phyloP scores from a whole-genome alignment of 768 basidiomycete species.

The Hydnum rufescens region DNA sequence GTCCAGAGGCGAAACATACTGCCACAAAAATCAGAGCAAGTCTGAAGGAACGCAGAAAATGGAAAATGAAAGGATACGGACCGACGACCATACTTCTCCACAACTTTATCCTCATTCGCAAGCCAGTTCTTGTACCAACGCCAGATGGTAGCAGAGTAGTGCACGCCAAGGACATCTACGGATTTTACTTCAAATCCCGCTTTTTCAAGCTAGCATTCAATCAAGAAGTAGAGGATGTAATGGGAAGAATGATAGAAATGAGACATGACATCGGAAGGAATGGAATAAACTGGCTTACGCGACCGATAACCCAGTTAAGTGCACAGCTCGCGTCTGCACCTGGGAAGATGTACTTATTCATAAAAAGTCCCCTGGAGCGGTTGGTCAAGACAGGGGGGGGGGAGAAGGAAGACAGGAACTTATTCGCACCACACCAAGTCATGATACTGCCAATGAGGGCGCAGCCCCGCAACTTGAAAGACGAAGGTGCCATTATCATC shows the following conservation, averaged over 20 bases:
- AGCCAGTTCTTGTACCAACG: slow-evolving; percentile 98
- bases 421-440: slow-evolving; percentile 70
- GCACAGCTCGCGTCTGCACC: slow-evolving; percentile 94
- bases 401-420: background rate
- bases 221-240: background rate
- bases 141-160: slow-evolving; percentile 81
- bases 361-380: slow-evolving; percentile 61
- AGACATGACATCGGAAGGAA: background rate
- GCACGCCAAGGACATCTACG: slow-evolving; percentile 90
- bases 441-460: slow-evolving; percentile 95
- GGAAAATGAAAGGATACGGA: slow-evolving; percentile 11
- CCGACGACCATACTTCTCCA: slow-evolving; percentile 76
- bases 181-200: slow-evolving; percentile 96
- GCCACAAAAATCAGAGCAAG: background rate
- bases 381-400: background rate
- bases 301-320: slow-evolving; percentile 79
- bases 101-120: slow-evolving; percentile 72
- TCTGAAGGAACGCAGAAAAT: background rate
- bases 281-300: slow-evolving; percentile 25
- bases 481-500: slow-evolving; percentile 91
- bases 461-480: slow-evolving; percentile 91
- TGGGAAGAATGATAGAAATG: background rate
- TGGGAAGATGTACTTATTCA: slow-evolving; percentile 98
- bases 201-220: slow-evolving; percentile 30
- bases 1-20: slow-evolving; percentile 89